Conservation (phyloP, 2,329 filamentous ascomycete species). For the Blastomyces parvus region DNA sequence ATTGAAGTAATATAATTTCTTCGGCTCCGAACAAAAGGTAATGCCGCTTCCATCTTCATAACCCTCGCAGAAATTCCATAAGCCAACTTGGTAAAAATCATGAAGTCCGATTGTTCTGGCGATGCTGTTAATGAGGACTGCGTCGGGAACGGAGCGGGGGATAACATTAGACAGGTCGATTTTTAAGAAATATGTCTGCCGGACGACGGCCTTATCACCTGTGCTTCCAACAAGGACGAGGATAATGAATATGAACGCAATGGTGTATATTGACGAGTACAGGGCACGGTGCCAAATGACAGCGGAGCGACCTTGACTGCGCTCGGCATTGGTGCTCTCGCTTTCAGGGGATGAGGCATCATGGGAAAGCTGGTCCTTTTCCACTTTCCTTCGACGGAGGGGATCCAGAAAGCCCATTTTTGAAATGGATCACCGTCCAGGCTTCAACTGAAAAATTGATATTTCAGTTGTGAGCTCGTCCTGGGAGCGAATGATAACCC, state of each 20-base stretch:
- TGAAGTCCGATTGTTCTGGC: conserved; percentile 77
- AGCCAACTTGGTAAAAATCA: conserved; percentile 86
- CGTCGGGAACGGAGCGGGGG: conserved; percentile 60
- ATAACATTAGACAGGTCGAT: conserved; percentile 77
- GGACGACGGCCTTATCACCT: conserved; percentile 51
- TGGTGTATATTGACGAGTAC: conserved; percentile 60
- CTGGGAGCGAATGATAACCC: neutral
- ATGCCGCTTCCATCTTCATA: conserved; percentile 59
- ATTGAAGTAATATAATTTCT: conserved; percentile 79
- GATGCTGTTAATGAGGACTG: conserved; percentile 72
- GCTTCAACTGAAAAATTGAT: neutral
- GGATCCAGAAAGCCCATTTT: neutral
- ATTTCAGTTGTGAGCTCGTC: neutral
- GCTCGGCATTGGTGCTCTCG: neutral
- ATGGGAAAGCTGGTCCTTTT: neutral
- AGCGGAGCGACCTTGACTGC: neutral
- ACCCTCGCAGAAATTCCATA: conserved; percentile 90
- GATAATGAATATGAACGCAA: conserved; percentile 69
- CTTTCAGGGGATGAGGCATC: neutral
- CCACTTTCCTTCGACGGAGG: neutral
- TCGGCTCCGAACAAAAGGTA: conserved; percentile 62
- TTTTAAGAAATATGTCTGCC: conserved; percentile 71
- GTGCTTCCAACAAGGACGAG: conserved; percentile 73
- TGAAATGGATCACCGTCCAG: neutral
- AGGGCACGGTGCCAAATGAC: conserved; percentile 49